These are phyloP conservation scores for Aspergillus ruber DNA, from an alignment of 2,329 filamentous ascomycete genomes.

Conservation along the genomic window DNA sequence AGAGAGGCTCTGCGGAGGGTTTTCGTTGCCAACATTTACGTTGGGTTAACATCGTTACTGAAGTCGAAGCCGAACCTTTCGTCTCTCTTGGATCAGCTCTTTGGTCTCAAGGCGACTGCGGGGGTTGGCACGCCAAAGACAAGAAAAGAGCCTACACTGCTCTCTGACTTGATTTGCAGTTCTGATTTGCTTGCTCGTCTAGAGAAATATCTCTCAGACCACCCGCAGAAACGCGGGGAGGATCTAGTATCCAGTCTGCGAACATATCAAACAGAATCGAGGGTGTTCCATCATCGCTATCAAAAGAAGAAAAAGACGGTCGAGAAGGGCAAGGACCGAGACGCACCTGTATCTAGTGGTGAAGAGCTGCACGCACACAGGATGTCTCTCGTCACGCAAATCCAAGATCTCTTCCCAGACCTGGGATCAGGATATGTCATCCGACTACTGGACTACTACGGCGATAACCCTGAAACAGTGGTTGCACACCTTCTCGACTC, in stretches of 20 bases:
- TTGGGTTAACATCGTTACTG: conserved; percentile 66
- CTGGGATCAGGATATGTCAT: conserved; percentile 77
- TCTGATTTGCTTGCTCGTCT: conserved; percentile 61
- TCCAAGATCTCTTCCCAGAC: conserved; percentile 91
- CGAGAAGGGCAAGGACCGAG: conserved; percentile 38
- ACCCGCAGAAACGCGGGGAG: conserved; percentile 37
- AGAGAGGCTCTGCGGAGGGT: conserved; percentile 57
- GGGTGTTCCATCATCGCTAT: conserved; percentile 34
- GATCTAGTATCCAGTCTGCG: conserved; percentile 35
- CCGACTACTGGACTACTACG: conserved; percentile 71
- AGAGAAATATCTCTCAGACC: conserved; percentile 25
- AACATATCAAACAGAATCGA: conserved; percentile 34
- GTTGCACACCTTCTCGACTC: conserved; percentile 76
- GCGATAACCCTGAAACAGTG: conserved; percentile 69
- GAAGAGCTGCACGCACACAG: conserved; percentile 65
- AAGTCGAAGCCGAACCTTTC: conserved; percentile 65
- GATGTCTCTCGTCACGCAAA: conserved; percentile 76
- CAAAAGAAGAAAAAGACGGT: conserved; percentile 32
- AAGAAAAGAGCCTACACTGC: conserved; percentile 52
- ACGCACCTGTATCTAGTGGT: conserved; percentile 20
- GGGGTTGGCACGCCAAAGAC: conserved; percentile 50
- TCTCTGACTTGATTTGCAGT: conserved; percentile 72
- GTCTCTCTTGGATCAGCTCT: conserved; percentile 74
- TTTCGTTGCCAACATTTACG: conserved; percentile 66
- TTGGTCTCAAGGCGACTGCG: conserved; percentile 66